Evolutionary conservation across 2,329 filamentous ascomycete species (phyloP), one percentile per base, ranked within the genome.

Genomic region (Fusarium xyrophilum): DNA sequence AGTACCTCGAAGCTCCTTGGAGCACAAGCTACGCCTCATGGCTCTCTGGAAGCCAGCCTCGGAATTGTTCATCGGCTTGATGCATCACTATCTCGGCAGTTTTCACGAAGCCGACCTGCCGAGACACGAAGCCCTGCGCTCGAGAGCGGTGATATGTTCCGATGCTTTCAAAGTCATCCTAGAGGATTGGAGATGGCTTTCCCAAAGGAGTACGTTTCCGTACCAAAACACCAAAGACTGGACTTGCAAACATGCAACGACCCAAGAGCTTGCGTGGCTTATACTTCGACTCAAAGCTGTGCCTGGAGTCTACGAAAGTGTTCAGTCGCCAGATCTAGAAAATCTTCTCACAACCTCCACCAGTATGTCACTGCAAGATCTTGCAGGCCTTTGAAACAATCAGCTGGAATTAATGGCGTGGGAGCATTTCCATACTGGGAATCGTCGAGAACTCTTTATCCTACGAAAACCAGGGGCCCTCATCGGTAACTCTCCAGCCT

Each of bases 221-320:
- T 11, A 6, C 25, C 32, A 21, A 13, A 7, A 7, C 7, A 13
- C 25, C 17, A 19, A 9, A 10, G 5, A 15, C 6, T 14, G 8
- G 25, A 53, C 53, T 30, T 7, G 6, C 7, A 17, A 9, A 21
- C 42, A 30, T 32, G 28, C 17, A 11, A 13, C 12, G 2, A n/a
- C 47, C 21, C 57, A 27, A 14, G 63, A 67, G 30, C 28, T 56
- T n/a, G 56, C 51, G 32, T 62, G 52, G 46, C 44, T 61, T 36
- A 15, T 66, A 5, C 11, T 13, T 32, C 12, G 5, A 2, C 27
- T 66, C 13, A 38, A 32, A 25, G 7, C 5, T 17, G 6, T 11
- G 9, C 44, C 44, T 47, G 27, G 12, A 32, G 28, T 47, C 44
- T 17, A 47, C 44, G n/a, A 17, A 32, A 14, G 7, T 47, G n/a